phyloP scores from a whole-genome alignment of 2,329 filamentous ascomycete species.

The Botrytis cinerea region DNA sequence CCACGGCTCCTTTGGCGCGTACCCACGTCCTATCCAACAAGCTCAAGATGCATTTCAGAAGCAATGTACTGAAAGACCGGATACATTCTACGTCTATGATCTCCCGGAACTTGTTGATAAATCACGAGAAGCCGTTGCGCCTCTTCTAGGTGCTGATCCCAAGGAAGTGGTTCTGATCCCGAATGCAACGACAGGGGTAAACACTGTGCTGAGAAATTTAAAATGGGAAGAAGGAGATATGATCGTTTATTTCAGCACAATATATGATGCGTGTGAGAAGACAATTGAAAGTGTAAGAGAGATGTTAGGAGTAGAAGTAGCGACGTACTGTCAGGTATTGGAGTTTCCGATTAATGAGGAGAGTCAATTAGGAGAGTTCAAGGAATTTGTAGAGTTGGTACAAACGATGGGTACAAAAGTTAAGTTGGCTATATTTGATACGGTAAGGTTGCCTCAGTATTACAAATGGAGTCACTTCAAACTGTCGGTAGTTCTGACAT shows the following conservation, averaged over 20 bases:
- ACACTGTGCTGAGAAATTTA: slow-evolving; percentile 75
- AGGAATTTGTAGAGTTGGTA: not conserved
- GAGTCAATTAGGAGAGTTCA: not conserved
- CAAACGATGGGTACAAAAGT: not conserved
- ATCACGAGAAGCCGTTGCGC: slow-evolving; percentile 63
- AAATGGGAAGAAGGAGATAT: slow-evolving; percentile 65
- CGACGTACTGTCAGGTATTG: slow-evolving; percentile 51
- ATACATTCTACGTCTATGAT: slow-evolving; percentile 72
- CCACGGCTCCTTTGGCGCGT: slow-evolving; percentile 74
- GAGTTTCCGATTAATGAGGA: slow-evolving; percentile 69
- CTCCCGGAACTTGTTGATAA: slow-evolving; percentile 63
- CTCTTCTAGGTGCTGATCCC: slow-evolving; percentile 63
- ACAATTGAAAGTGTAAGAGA: slow-evolving; percentile 63
- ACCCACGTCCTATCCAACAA: slow-evolving; percentile 63
- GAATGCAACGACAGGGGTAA: slow-evolving; percentile 77
- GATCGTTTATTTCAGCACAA: slow-evolving; percentile 74
- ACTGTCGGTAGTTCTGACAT: slow-evolving; percentile 10
- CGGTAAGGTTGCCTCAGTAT: slow-evolving; percentile 43
- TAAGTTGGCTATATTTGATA: slow-evolving; percentile 12
- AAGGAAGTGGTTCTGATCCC: slow-evolving; percentile 73
- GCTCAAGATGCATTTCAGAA: slow-evolving; percentile 66
- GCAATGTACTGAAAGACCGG: slow-evolving; percentile 65
- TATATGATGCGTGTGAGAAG: slow-evolving; percentile 78
- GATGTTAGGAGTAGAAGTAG: slow-evolving; percentile 23
- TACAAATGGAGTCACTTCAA: not conserved